Base-by-base conservation (phyloP, 768 basidiomycete genomes). In the Leucocoprinus leucothites region DNA sequence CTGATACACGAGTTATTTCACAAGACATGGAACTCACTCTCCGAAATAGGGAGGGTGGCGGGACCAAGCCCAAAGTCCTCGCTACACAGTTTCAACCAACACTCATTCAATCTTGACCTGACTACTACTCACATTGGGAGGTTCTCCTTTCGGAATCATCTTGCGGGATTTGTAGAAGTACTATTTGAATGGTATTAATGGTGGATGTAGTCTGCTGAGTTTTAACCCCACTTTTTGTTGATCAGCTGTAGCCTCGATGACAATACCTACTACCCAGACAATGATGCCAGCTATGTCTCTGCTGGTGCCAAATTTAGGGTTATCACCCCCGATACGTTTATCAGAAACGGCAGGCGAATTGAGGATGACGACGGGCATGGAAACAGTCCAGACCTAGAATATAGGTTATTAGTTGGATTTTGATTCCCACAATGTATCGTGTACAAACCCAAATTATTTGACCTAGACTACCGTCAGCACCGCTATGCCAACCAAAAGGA, bases 21-120 rank as follows among this genome's bases (percentile, higher is more conserved):
- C 14, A 28, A 25, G 7, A 21, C 11, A 8, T 8, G 63, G 14
- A 1, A 74, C 76, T 63, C 69, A 84, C 81, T 88, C 86, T 63
- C 86, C 86, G 60, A 87, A 86, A 64, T 87, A 88, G 0, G 85
- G 82, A 18, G 86, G 86, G 60, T 88, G 85, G 3, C 86, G 76
- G 21, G 80, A 80, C 75, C 77, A 83, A 11, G 64, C 69, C 82
- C 82, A 82, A 1, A 82, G 58, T 3, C 82, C 82, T 35, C 58
- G 67, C 80, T 82, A 58, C 31, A 31, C 11, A 31, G n/a, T 57
- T 31, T 48, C 1, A 9, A 45, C 28, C 14, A 41, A 11, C 34
- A 41, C 28, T 6, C 8, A 14, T 9, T 2, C 31, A 9, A 7
- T 45, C 34, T 31, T 11, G 31, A 34, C 41, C 34, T 28, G 57